Base-by-base conservation (phyloP, 2,329 filamentous ascomycete species). In the Fusarium buxicola region DNA sequence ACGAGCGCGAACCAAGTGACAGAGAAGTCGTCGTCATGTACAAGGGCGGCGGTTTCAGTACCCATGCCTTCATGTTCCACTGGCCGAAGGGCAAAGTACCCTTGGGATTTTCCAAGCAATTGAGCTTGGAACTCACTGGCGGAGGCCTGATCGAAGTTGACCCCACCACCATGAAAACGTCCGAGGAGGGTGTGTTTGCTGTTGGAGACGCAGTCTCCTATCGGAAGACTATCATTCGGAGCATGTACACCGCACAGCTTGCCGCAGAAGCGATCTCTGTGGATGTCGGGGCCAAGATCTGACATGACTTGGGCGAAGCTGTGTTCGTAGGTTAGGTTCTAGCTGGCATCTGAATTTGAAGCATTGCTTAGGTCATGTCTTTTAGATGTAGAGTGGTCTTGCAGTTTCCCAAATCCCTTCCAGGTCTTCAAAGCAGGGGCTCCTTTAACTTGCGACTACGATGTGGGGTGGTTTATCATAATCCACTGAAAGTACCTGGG, bases 151-250 rank as follows among this genome's bases (percentile, higher is more conserved):
- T 41, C 27, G 18, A 54, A 10, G 44, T 36, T 7, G 35, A 46
- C 8, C n/a, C 24, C 7, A 10, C 13, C 12, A 32, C 36, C 10
- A 28, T 49, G 32, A 21, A 49, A 24, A 48, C 52, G 7, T 15
- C 18, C 10, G 38, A 35, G 21, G 4, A 35, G 28, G 44, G 52
- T 9, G 38, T 58, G 3, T 58, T 31, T 25, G 55, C 55, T 10
- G 30, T 34, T 7, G 46, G 41, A 30, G 38, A 56, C 24, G 15
- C 13, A 9, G 48, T 51, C 3, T 35, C 48, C 7, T 11, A 30
- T 32, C 27, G 25, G 7, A 43, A 38, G 21, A 44, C 18, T 9
- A n/a, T 51, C 8, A 25, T 34, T 8, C 8, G 38, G n/a, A 21
- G n/a, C n/a, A 13, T 51, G 30, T 51, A 43, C 16, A 51, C 48